Evolutionary conservation across 768 basidiomycete genomes (phyloP).

Genomic region (Psilocybe subaeruginosa): DNA sequence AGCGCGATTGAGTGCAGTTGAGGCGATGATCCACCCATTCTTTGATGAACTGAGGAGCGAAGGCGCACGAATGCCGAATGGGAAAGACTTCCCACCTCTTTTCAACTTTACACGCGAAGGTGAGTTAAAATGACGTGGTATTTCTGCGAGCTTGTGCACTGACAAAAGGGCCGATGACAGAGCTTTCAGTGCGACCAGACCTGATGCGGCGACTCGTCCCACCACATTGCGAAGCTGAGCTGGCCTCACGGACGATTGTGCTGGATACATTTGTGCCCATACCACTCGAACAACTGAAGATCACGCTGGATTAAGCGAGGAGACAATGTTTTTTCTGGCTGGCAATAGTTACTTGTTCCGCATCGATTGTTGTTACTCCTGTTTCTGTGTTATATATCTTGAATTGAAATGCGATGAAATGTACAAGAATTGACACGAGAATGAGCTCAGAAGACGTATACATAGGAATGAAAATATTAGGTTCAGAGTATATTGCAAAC

Average conservation of each 20-base stretch:
- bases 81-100: conserved; percentile 91
- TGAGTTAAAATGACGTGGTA: conserved; percentile 39
- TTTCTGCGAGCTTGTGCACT: conserved; percentile 4
- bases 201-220: conserved; percentile 92
- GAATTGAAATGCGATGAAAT: conserved; percentile 34
- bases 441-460: background rate
- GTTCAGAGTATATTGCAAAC: conserved; percentile 18
- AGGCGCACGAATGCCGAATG: conserved; percentile 94
- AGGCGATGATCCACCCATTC: conserved; percentile 94
- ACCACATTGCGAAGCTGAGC: conserved; percentile 84
- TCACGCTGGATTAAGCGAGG: conserved; percentile 79
- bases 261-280: conserved; percentile 94
- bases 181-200: conserved; percentile 95
- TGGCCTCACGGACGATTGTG: conserved; percentile 83
- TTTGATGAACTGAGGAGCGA: conserved; percentile 94
- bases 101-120: conserved; percentile 98
- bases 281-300: conserved; percentile 94
- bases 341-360: conserved; percentile 21
- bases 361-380: conserved; percentile 26
- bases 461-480: background rate
- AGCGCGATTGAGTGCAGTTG: conserved; percentile 85
- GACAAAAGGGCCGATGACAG: conserved; percentile 41
- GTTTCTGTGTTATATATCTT: conserved; percentile 44
- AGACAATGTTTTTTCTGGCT: conserved; percentile 6
- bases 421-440: conserved; percentile 9